phyloP scores from a whole-genome alignment of 139 green algal species.

The Desmodesmus armatus region DNA sequence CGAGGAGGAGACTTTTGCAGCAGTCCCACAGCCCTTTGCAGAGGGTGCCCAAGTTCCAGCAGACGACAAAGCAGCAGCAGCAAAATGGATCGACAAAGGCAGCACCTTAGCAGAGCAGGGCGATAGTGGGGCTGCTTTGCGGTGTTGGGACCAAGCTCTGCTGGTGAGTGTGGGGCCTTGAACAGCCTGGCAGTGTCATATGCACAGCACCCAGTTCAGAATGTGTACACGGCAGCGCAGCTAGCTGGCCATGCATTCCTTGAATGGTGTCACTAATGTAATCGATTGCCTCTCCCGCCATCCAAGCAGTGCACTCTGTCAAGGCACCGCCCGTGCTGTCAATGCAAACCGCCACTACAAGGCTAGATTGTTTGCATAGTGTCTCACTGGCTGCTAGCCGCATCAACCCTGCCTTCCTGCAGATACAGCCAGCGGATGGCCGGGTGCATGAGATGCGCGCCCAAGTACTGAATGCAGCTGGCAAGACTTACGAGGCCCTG shows the following conservation, averaged over 20 bases:
- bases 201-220: background rate
- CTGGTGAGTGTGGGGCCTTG: background rate
- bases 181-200: background rate
- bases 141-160: slow-evolving; percentile 41
- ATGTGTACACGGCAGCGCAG: background rate
- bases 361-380: background rate
- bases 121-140: background rate
- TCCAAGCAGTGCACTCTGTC: background rate
- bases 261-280: background rate
- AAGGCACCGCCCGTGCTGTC: background rate
- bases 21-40: background rate
- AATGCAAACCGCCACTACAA: background rate
- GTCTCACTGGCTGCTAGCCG: background rate
- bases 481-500: slow-evolving; percentile 50
- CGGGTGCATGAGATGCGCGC: slow-evolving; percentile 38
- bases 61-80: background rate
- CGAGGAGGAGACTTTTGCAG: background rate
- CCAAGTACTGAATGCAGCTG: slow-evolving; percentile 50
- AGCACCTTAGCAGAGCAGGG: background rate
- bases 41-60: background rate
- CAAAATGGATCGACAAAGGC: slow-evolving; percentile 24
- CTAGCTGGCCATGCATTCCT: background rate
- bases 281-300: background rate
- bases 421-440: slow-evolving; percentile 4
- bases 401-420: background rate